Base-by-base conservation (phyloP, 306 rosid species). In the Cucumis hystrix region DNA sequence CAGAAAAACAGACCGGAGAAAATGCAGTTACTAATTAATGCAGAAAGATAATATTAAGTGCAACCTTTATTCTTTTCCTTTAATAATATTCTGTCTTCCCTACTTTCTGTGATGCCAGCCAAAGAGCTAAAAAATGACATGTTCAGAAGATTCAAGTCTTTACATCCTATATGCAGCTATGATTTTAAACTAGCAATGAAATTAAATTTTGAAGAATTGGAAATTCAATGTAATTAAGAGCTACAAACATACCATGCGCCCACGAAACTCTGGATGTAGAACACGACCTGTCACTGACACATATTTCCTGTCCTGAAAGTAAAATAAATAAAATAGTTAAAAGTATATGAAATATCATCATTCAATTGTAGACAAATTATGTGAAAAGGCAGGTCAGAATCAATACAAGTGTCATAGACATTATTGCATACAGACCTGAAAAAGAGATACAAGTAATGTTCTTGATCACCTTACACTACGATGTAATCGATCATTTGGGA, bases 221-320 rank as follows among this genome's bases (percentile, higher is more conserved):
- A 16, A 67, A 67, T 14, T 9, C 67, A 20, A 75, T 18, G 78
- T 75, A 21, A 56, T 57, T 13, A 75, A 56, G 67, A 55, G 78
- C 5, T 75, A 35, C 67, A 37, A 1, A 61, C 93, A 77, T 88
- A 95, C 99, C 99, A 96, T 96, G 51, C 99, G 98, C 74, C 99
- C 98, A 82, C 98, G 98, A 78, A 92, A 96, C 81, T 96, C 99
- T 37, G 99, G 99, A 86, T 84, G 82, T 47, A 92, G 81, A 55
- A 92, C 92, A 58, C 97, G 97, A 76, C 71, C 87, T 89, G 91
- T 96, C 64, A 85, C 87, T 35, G 88, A 88, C 83, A 96, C 90
- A 35, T 96, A 96, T 64, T 85, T 89, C 71, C 98, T 88, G 77
- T 89, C 97, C 99, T 95, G 96, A 79, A 74, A 77, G 84, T 58